Conservation (phyloP, 108 stramenopile genomes). For the Cyclotella choctawhatcheeana region DNA sequence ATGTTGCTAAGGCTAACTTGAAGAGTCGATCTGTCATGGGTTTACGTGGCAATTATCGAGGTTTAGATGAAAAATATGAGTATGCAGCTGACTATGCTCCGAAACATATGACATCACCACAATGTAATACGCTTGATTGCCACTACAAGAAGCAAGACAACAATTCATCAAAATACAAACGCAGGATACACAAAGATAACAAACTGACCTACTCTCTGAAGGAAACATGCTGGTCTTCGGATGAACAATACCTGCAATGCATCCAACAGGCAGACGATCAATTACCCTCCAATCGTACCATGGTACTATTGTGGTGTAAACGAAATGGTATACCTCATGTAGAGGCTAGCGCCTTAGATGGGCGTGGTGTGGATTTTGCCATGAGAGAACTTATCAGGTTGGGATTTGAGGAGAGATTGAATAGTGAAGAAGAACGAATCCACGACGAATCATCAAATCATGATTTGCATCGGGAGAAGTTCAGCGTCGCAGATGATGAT, state of each 20-base stretch:
- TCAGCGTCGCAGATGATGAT: background rate
- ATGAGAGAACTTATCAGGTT: slow-evolving; percentile 56
- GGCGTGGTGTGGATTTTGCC: slow-evolving; percentile 67
- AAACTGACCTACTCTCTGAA: slow-evolving; percentile 50
- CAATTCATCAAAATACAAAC: slow-evolving; percentile 27
- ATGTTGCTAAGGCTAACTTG: no score
- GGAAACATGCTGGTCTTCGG: slow-evolving; percentile 58
- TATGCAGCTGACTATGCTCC: slow-evolving; percentile 41
- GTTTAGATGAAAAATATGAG: slow-evolving; percentile 76
- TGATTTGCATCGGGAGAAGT: background rate
- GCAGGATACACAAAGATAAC: slow-evolving; percentile 46
- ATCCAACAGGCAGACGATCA: slow-evolving; percentile 74
- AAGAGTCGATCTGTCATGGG: slow-evolving; percentile 83
- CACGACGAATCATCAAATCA: background rate
- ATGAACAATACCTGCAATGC: slow-evolving; percentile 67
- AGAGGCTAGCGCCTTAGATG: slow-evolving; percentile 74
- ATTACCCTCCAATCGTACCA: slow-evolving; percentile 66
- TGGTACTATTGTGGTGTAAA: slow-evolving; percentile 82
- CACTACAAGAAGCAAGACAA: background rate
- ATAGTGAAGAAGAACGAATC: slow-evolving; percentile 13
- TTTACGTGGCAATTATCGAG: slow-evolving; percentile 55
- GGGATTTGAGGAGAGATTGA: slow-evolving; percentile 49
- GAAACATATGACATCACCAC: background rate
- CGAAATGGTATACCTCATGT: slow-evolving; percentile 78
- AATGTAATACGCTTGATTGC: background rate